Conservation (phyloP, 2,329 filamentous ascomycete species). For the Aquanectria penicillioides region DNA sequence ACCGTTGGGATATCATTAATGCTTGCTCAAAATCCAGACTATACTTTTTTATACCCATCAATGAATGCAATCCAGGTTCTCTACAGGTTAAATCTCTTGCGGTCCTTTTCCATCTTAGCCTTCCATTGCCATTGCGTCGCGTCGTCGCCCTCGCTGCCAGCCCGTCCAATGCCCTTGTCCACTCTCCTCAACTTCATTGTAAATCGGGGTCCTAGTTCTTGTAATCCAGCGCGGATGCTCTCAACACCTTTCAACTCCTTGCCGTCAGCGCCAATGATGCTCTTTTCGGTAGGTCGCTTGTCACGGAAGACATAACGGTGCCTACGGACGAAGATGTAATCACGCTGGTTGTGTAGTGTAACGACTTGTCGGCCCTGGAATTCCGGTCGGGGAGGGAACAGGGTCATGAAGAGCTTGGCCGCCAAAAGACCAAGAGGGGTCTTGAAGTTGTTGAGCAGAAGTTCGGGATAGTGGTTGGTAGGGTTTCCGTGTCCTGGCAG, state of each 20-base stretch:
- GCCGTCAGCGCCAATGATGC: constrained; percentile 82
- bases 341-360: constrained; percentile 92
- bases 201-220: constrained; percentile 85
- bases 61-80: background rate
- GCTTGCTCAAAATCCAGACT: background rate
- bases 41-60: background rate
- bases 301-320: constrained; percentile 95
- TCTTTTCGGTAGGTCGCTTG: constrained; percentile 87
- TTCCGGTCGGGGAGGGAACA: constrained; percentile 79
- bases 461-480: constrained; percentile 89
- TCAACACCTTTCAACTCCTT: constrained; percentile 87
- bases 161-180: constrained; percentile 83
- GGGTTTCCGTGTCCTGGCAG: constrained; percentile 89
- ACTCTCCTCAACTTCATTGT: constrained; percentile 86
- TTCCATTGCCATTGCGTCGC: constrained; percentile 98
- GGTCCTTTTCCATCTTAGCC: constrained; percentile 90
- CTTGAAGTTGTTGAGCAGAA: constrained; percentile 93
- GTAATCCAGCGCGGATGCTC: constrained; percentile 84
- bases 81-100: constrained; percentile 92
- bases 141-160: constrained; percentile 73
- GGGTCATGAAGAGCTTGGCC: constrained; percentile 76
- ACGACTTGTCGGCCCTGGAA: constrained; percentile 88
- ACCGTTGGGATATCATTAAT: constrained; percentile 25
- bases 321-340: constrained; percentile 92
- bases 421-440: constrained; percentile 91